Base-by-base conservation (phyloP, 805 yeast species). In the Diddensiella transvaalensis region DNA sequence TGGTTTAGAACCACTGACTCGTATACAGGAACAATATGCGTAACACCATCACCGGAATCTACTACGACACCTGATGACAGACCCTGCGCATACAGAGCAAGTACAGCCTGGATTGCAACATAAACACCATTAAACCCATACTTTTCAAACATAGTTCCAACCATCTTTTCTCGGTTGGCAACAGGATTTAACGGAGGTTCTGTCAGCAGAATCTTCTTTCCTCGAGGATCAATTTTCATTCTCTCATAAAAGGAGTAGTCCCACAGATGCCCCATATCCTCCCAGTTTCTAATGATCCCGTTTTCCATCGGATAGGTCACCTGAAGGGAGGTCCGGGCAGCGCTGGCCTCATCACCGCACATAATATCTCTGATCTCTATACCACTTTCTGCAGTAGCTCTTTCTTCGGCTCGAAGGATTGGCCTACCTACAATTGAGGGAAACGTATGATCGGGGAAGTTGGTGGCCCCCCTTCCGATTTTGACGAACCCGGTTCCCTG, bases 401-500 rank as follows among this genome's bases (percentile, higher is more conserved):
- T 79, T 69, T 93, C 99, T 68, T 93, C 99, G 2, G 99, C 98
- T 64, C 99, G 80, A 54, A 93, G 74, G 54, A 93, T 93, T 22
- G 99, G 99, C 61, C 99, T 79, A 42, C 99, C 99, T 17, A 93
- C 98, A 57, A 93, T 87, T 19, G 97, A 89, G 11, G 98, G 99
- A 69, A 90, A 93, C 13, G 96, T 90, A 71, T 82, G 82, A 68
- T 93, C 98, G 23, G 99, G 99, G 76, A 90, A 90, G 71, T 93
- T 93, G 58, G 89, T 85, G 26, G 98, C 97, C 32, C 95, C 96
- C 62, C 96, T 80, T 51, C 99, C 99, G 58, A 91, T 87, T 67
- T 90, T 91, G 47, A 91, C 97, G 66, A 93, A 93, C 49, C 99
- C 99, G 43, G 99, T 93, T 73, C 99, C 99, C 74, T 93, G 98